Percentiles rank a stretch among this genome's conserved stretches.
These are phyloP conservation scores for Cochlearia excelsa DNA, from an alignment of 345 rosid species.

Conservation along the genomic window DNA sequence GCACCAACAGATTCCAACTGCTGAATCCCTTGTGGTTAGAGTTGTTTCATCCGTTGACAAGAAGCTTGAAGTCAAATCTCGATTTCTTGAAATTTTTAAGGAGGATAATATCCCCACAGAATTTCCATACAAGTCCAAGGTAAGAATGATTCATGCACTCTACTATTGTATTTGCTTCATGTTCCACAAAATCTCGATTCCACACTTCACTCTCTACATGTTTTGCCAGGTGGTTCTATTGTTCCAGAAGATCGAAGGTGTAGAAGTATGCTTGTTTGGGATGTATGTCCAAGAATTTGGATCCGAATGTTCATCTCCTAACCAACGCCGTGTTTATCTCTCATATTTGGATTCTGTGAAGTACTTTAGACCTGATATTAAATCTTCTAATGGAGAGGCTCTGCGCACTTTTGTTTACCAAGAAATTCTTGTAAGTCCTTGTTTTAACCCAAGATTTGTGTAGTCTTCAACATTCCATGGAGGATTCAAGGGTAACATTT, in stretches of 20 bases:
- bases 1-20: slow-evolving; percentile 73
- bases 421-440: slow-evolving; percentile 78
- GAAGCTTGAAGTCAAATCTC: slow-evolving; percentile 93
- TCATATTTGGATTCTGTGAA: slow-evolving; percentile 98
- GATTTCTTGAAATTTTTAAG: slow-evolving; percentile 88
- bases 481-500: slow-evolving; percentile 37
- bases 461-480: slow-evolving; percentile 36
- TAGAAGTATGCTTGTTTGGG: slow-evolving; percentile 97
- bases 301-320: slow-evolving; percentile 80
- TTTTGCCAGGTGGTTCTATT: slow-evolving; percentile 81
- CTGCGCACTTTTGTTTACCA: slow-evolving; percentile 97
- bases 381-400: slow-evolving; percentile 90
- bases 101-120: slow-evolving; percentile 87
- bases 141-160: slow-evolving; percentile 28
- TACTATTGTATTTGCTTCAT: slow-evolving; percentile 12
- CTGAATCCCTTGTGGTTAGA: slow-evolving; percentile 89
- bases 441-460: slow-evolving; percentile 53
- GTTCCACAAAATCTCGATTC: slow-evolving; percentile 2
- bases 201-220: slow-evolving; percentile 44
- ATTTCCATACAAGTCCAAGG: slow-evolving; percentile 96
- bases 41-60: slow-evolving; percentile 99
- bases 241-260: slow-evolving; percentile 99
- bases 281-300: slow-evolving; percentile 99
- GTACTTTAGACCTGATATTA: slow-evolving; percentile 94
- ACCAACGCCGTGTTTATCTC: slow-evolving; percentile 97